A percentile compares a stretch with the other conserved stretches of the same genome.
These are phyloP conservation scores for Apiospora rasikravindrae DNA, from an alignment of 2,329 filamentous ascomycete species.

Conservation along the genomic window DNA sequence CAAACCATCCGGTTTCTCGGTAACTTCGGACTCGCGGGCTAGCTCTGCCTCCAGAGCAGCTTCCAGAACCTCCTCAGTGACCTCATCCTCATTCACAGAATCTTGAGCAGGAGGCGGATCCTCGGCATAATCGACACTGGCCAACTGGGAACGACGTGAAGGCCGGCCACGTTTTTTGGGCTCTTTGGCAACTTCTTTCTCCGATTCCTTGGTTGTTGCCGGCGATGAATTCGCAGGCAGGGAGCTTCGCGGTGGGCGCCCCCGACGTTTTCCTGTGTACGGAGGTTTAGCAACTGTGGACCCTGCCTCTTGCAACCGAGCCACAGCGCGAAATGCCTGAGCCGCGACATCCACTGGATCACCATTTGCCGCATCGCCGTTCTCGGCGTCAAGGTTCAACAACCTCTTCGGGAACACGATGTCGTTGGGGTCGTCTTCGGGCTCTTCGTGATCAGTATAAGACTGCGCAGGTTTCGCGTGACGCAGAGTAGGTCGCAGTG, in stretches of 20 bases:
- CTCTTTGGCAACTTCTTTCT: neutral
- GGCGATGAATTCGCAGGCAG: neutral
- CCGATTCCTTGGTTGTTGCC: neutral
- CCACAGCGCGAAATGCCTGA: slow-evolving; percentile 44
- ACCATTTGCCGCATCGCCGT: slow-evolving; percentile 17
- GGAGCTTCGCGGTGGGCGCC: slow-evolving; percentile 35
- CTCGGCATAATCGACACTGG: slow-evolving; percentile 27
- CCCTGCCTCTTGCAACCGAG: slow-evolving; percentile 39
- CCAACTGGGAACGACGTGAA: slow-evolving; percentile 37
- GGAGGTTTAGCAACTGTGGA: slow-evolving; percentile 25
- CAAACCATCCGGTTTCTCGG: slow-evolving; percentile 21
- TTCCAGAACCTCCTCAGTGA: slow-evolving; percentile 30
- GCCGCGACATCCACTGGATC: slow-evolving; percentile 38
- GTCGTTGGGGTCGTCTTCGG: slow-evolving; percentile 51
- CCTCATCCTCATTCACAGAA: slow-evolving; percentile 27
- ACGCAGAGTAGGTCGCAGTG: slow-evolving; percentile 54
- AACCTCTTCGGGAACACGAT: slow-evolving; percentile 31
- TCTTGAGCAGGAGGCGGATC: slow-evolving; percentile 33
- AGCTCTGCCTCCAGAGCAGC: slow-evolving; percentile 43
- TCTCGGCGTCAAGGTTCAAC: slow-evolving; percentile 27
- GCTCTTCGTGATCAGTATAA: slow-evolving; percentile 56
- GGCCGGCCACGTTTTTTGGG: slow-evolving; percentile 38
- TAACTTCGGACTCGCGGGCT: slow-evolving; percentile 35
- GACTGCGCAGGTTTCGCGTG: slow-evolving; percentile 58
- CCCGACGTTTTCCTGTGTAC: slow-evolving; percentile 34